Evolutionary conservation across 805 yeast species (phyloP).

Genomic region (Schwanniomyces pseudopolymorphus): DNA sequence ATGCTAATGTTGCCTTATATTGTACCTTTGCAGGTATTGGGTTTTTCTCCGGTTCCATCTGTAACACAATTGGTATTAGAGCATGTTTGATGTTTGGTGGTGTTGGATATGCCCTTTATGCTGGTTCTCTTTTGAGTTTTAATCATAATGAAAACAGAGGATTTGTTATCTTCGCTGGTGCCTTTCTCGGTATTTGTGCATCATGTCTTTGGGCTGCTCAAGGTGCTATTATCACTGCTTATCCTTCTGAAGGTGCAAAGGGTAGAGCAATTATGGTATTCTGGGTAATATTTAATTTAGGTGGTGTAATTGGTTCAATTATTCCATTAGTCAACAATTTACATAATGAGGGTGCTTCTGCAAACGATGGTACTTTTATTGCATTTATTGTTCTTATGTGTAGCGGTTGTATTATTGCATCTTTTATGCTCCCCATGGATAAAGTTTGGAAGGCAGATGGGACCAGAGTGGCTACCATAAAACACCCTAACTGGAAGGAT

Average conservation of each 20-base stretch:
- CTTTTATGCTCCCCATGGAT: constrained; percentile 46
- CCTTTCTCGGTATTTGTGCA: constrained; percentile 57
- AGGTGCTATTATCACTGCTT: constrained; percentile 56
- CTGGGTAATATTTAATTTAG: constrained; percentile 62
- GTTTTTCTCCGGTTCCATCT: constrained; percentile 55
- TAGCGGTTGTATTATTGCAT: constrained; percentile 46
- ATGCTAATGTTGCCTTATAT: constrained; percentile 53
- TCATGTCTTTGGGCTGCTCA: constrained; percentile 60
- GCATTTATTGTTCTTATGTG: constrained; percentile 55
- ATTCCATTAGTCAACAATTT: constrained; percentile 58
- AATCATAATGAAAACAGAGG: constrained; percentile 47
- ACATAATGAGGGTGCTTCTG: constrained; percentile 31
- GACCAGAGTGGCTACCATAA: constrained; percentile 43
- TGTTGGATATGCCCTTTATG: constrained; percentile 53
- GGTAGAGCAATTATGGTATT: constrained; percentile 54
- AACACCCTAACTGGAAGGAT: constrained; percentile 45
- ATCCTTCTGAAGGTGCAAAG: constrained; percentile 53
- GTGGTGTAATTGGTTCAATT: constrained; percentile 59
- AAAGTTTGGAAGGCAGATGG: constrained; percentile 53
- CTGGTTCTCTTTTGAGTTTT: constrained; percentile 51
- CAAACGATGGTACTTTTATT: constrained; percentile 50
- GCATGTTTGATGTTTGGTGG: constrained; percentile 52
- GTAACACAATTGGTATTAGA: constrained; percentile 49
- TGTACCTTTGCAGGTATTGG: constrained; percentile 58
- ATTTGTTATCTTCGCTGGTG: constrained; percentile 56